phyloP scores from a whole-genome alignment of 2,329 filamentous ascomycete genomes.

The Phaeomoniella chlamydospora region DNA sequence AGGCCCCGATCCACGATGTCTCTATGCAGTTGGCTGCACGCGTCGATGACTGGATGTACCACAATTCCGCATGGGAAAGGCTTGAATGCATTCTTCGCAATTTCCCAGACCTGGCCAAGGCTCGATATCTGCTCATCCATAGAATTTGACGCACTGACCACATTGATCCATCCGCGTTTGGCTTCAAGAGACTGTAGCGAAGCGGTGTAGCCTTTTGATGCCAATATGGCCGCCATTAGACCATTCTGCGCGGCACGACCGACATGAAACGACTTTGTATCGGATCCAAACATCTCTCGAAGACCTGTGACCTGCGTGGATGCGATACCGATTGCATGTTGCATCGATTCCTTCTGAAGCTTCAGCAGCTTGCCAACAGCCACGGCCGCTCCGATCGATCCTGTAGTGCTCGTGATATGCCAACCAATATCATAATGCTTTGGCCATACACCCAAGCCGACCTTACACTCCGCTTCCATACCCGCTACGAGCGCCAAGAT shows the following conservation, averaged over 20 bases:
- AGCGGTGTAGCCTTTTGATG: slow-evolving; percentile 34
- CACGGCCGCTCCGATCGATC: slow-evolving; percentile 37
- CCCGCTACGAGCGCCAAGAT: slow-evolving; percentile 36
- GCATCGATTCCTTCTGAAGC: slow-evolving; percentile 23
- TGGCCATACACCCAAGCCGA: slow-evolving; percentile 37
- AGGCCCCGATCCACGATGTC: slow-evolving; percentile 19
- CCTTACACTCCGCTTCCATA: slow-evolving; percentile 38
- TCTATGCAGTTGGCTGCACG: slow-evolving; percentile 29
- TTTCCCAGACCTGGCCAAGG: slow-evolving; percentile 31
- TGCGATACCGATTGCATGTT: slow-evolving; percentile 38
- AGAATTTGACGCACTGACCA: slow-evolving; percentile 29
- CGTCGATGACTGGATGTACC: slow-evolving; percentile 41
- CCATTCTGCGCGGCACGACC: slow-evolving; percentile 39
- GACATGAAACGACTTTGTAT: slow-evolving; percentile 41
- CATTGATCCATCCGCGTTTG: slow-evolving; percentile 37
- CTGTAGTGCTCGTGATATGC: slow-evolving; percentile 40
- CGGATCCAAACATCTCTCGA: slow-evolving; percentile 39
- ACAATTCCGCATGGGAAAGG: slow-evolving; percentile 44
- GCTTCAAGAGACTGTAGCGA: slow-evolving; percentile 34
- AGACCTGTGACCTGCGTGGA: slow-evolving; percentile 39
- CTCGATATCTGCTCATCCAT: slow-evolving; percentile 23
- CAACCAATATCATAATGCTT: slow-evolving; percentile 41
- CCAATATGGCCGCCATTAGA: slow-evolving; percentile 30
- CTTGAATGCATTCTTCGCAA: slow-evolving; percentile 39
- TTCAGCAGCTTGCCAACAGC: slow-evolving; percentile 33